phyloP scores from a whole-genome alignment of 805 yeast genomes.

The Barnettozyma sp. region DNA sequence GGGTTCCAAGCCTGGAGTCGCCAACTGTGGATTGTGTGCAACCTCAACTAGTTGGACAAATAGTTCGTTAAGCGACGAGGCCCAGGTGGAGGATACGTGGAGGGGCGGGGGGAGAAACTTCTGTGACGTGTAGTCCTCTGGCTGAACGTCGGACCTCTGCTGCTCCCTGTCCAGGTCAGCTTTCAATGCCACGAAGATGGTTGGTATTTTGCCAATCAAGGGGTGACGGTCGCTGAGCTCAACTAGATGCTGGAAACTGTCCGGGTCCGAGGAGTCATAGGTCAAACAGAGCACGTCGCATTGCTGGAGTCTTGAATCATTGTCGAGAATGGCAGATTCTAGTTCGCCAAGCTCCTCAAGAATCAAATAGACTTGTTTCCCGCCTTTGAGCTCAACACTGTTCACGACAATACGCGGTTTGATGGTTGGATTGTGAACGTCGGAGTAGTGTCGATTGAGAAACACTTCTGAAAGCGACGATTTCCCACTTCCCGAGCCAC shows the following conservation, averaged over 20 bases:
- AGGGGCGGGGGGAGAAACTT: conserved; percentile 71
- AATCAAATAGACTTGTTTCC: conserved; percentile 89
- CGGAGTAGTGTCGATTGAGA: conserved; percentile 64
- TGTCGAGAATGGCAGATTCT: conserved; percentile 75
- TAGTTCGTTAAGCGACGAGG: conserved; percentile 75
- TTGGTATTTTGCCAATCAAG: conserved; percentile 60
- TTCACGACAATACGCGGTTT: conserved; percentile 80
- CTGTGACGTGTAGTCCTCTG: conserved; percentile 74
- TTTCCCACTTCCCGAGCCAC: conserved; percentile 83
- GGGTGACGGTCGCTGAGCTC: conserved; percentile 59
- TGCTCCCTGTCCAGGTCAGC: conserved; percentile 96
- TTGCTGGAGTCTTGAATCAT: conserved; percentile 58
- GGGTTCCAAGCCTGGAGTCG: conserved; percentile 73
- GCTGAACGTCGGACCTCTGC: conserved; percentile 78
- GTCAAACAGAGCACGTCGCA: conserved; percentile 89
- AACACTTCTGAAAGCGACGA: conserved; percentile 79
- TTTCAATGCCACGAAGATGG: conserved; percentile 83
- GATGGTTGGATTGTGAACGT: conserved; percentile 72
- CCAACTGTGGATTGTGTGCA: conserved; percentile 67
- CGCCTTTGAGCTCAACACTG: conserved; percentile 88
- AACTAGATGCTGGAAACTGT: conserved; percentile 78
- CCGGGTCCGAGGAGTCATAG: conserved; percentile 95
- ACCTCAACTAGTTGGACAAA: conserved; percentile 85
- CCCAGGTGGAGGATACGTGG: conserved; percentile 89
- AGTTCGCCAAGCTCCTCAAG: conserved; percentile 85